Evolutionary conservation across 2,329 filamentous ascomycete species (phyloP).

Genomic region (Colletotrichum lupini): DNA sequence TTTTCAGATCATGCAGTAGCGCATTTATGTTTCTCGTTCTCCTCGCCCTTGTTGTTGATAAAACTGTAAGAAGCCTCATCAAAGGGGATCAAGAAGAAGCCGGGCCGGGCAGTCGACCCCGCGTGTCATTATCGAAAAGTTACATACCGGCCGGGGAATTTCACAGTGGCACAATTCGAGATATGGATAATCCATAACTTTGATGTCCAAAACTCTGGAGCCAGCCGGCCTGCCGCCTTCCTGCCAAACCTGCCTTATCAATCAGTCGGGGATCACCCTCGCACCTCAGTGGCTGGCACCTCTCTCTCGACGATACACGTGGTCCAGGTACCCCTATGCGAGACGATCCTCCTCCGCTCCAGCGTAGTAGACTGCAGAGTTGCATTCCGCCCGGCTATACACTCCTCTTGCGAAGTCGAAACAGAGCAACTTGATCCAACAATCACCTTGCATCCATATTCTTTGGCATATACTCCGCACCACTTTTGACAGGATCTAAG

Average conservation of each 20-base stretch:
- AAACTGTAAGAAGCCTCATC: background rate
- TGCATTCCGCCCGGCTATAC: constrained; percentile 7
- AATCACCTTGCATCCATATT: background rate
- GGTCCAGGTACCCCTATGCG: background rate
- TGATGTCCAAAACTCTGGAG: background rate
- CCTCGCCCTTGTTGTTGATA: background rate
- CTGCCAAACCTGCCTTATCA: background rate
- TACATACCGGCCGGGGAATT: background rate
- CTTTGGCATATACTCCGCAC: background rate
- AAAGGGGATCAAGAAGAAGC: background rate
- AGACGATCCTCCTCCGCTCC: background rate
- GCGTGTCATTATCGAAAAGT: background rate
- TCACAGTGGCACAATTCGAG: background rate
- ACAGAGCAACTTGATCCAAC: too few species aligned
- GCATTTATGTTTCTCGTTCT: background rate
- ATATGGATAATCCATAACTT: background rate
- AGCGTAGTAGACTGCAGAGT: background rate
- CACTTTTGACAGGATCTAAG: background rate
- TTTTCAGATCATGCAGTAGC: background rate
- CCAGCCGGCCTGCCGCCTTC: background rate
- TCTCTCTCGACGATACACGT: background rate
- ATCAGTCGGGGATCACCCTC: background rate
- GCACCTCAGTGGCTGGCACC: background rate
- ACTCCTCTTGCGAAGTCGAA: background rate
- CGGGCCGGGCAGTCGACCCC: background rate